phyloP scores from a whole-genome alignment of 345 rosid genomes.

The Nephelium lappaceum region DNA sequence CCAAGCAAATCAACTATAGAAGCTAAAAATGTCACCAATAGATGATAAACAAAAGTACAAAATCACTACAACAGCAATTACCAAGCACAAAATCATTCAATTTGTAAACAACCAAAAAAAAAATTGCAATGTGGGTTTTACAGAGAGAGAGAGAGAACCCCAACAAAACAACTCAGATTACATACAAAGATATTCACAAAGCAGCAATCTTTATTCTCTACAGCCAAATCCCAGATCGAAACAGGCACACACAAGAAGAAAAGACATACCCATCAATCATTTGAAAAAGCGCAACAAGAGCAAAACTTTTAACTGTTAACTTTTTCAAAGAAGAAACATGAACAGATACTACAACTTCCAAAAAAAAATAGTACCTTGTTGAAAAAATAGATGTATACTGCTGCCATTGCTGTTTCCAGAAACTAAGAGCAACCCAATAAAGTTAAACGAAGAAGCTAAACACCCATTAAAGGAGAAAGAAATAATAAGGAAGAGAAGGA shows the following conservation, averaged over 20 bases:
- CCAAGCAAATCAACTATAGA: neutral
- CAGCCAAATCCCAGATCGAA: slow-evolving; percentile 9
- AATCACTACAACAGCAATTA: neutral
- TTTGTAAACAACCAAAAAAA: neutral
- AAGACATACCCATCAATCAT: slow-evolving; percentile 7
- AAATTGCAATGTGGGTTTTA: neutral
- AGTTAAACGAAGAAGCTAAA: slow-evolving; percentile 1
- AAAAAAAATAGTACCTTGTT: slow-evolving; percentile 47
- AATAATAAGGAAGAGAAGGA: neutral
- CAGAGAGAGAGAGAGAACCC: neutral
- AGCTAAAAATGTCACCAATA: neutral
- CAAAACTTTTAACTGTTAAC: neutral
- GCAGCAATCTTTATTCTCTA: neutral
- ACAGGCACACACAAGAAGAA: neutral
- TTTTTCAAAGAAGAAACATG: neutral
- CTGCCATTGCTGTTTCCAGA: slow-evolving; percentile 68
- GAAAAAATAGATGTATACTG: slow-evolving; percentile 56
- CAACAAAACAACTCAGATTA: neutral
- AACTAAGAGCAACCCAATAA: slow-evolving; percentile 24
- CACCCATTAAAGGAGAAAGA: neutral
- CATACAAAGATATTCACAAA: neutral
- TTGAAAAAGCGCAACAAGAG: neutral
- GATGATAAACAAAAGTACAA: neutral
- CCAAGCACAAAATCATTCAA: neutral
- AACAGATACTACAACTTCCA: neutral